Evolutionary conservation across 1,139 yeast genomes (phyloP).

Genomic region (Candida labiduridarum): DNA sequence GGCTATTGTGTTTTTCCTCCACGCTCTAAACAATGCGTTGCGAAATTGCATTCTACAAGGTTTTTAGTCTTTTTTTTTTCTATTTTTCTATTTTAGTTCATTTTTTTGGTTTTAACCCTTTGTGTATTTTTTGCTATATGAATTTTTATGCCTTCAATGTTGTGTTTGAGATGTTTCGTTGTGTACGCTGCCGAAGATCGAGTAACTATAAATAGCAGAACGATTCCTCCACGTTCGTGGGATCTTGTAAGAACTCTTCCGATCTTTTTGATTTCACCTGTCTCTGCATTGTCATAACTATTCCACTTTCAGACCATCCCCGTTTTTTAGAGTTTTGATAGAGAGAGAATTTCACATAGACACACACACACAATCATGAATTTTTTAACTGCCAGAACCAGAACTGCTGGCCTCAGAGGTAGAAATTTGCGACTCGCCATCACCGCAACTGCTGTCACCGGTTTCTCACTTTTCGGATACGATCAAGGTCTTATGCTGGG

Average conservation of each 20-base stretch:
- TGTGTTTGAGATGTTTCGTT: neutral
- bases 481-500: slow-evolving; percentile 84
- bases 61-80: neutral
- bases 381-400: slow-evolving; percentile 2
- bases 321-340: neutral
- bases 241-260: neutral
- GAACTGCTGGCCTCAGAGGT: slow-evolving; percentile 47
- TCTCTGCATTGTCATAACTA: neutral
- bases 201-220: neutral
- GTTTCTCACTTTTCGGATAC: slow-evolving; percentile 73
- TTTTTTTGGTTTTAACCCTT: neutral
- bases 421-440: slow-evolving; percentile 43
- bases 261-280: neutral
- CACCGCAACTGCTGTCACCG: slow-evolving; percentile 61
- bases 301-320: neutral
- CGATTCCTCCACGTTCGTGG: neutral
- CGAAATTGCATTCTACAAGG: neutral
- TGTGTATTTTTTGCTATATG: neutral
- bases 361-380: neutral
- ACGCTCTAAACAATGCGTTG: neutral
- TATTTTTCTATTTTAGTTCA: too few relatives aligned
- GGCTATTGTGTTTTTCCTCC: neutral
- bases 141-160: neutral
- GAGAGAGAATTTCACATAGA: neutral
- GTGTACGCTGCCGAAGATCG: neutral